Conservation (phyloP, 1,139 yeast species). For the Hansenula anomala region DNA sequence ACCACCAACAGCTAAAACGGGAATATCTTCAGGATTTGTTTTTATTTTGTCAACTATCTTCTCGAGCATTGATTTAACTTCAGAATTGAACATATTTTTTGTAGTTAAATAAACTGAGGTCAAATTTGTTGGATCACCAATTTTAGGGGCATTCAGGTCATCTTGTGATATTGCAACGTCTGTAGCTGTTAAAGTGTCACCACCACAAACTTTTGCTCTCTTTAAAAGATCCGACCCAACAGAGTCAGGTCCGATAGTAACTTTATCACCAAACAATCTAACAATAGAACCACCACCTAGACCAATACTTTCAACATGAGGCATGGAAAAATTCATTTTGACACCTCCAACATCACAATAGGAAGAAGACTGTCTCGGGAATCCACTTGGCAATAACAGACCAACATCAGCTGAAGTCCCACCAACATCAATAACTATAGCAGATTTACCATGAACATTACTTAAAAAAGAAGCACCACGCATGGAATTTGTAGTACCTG, state of each 20-base stretch:
- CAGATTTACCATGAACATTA: slow-evolving; percentile 23
- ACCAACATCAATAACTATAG: slow-evolving; percentile 39
- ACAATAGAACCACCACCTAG: slow-evolving; percentile 42
- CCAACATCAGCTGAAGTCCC: slow-evolving; percentile 45
- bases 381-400: slow-evolving; percentile 32
- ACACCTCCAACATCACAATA: slow-evolving; percentile 37
- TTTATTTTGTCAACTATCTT: slow-evolving; percentile 35
- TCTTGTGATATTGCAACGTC: slow-evolving; percentile 29
- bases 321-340: slow-evolving; percentile 39
- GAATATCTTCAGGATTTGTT: slow-evolving; percentile 37
- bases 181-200: slow-evolving; percentile 31
- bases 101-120: no score
- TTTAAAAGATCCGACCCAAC: slow-evolving; percentile 34
- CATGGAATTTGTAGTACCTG: slow-evolving; percentile 44
- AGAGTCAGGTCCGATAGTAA: slow-evolving; percentile 39
- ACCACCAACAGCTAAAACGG: slow-evolving; percentile 40
- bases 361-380: slow-evolving; percentile 36
- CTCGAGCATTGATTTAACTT: slow-evolving; percentile 23
- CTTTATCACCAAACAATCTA: slow-evolving; percentile 28
- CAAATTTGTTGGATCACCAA: slow-evolving; percentile 21
- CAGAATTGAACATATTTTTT: slow-evolving; percentile 5
- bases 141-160: slow-evolving; percentile 7
- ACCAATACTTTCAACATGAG: slow-evolving; percentile 38
- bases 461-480: slow-evolving; percentile 39
- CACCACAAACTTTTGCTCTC: slow-evolving; percentile 34